Conservation (phyloP, 2,329 filamentous ascomycete species). For the Ophiocordyceps polyrhachis-furcata region DNA sequence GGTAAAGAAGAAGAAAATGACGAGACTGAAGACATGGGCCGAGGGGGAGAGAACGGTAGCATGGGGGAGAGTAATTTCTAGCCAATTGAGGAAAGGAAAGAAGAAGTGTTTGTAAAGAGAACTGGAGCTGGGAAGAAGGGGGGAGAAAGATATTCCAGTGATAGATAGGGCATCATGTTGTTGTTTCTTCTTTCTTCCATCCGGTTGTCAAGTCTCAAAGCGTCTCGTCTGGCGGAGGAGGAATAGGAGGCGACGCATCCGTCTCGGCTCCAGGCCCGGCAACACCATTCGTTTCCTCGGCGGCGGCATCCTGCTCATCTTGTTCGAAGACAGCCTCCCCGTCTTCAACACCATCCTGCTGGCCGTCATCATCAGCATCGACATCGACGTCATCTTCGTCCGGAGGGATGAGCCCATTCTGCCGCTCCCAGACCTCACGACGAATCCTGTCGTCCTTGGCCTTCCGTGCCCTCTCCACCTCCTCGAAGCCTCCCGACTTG, state of each 20-base stretch:
- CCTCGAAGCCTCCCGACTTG: slow-evolving; percentile 89
- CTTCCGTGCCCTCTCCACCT: slow-evolving; percentile 69
- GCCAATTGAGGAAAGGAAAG: background rate
- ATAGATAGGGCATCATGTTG: no score
- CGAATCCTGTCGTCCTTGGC: slow-evolving; percentile 75
- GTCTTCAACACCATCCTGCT: slow-evolving; percentile 6
- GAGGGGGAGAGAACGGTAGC: no score
- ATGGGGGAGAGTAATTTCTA: background rate
- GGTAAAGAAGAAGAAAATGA: no score
- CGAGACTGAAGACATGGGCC: no score
- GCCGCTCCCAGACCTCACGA: slow-evolving; percentile 55
- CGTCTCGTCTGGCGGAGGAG: no score
- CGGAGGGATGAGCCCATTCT: slow-evolving; percentile 33
- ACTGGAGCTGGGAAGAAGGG: background rate
- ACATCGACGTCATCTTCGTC: slow-evolving; percentile 21
- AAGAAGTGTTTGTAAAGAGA: no score
- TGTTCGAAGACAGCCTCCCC: slow-evolving; percentile 3
- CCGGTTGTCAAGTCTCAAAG: no score
- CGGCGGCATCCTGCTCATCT: slow-evolving; percentile 2
- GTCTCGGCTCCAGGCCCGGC: no score
- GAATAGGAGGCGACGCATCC: no score
- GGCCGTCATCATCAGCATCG: slow-evolving; percentile 11
- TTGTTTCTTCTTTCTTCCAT: background rate
- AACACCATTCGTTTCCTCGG: no score
- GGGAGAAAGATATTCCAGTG: no score